Percentiles rank a stretch among this genome's conserved stretches.
Evolutionary conservation across 1,139 yeast genomes (phyloP).

Genomic region (Pichia terricola): DNA sequence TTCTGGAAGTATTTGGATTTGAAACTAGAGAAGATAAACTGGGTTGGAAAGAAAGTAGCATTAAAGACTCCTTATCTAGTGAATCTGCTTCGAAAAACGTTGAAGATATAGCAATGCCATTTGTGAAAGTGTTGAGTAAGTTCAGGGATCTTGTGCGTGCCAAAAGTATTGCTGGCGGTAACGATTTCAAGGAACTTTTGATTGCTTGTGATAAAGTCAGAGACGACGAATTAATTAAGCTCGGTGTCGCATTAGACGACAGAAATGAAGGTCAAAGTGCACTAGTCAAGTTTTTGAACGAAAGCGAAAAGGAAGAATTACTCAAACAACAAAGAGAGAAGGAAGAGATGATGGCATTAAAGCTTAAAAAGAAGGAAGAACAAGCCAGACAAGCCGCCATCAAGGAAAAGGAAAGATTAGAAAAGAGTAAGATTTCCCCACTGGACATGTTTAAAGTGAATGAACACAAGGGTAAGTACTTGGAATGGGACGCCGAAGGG

Average conservation of each 20-base stretch:
- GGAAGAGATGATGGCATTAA: slow-evolving; percentile 42
- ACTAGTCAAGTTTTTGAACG: slow-evolving; percentile 68
- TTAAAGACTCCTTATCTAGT: slow-evolving; percentile 13
- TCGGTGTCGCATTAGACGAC: slow-evolving; percentile 85
- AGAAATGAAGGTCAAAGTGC: slow-evolving; percentile 69
- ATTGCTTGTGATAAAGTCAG: slow-evolving; percentile 50
- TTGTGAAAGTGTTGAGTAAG: slow-evolving; percentile 60
- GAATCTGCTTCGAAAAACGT: slow-evolving; percentile 9
- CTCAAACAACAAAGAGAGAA: slow-evolving; percentile 54
- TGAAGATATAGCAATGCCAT: slow-evolving; percentile 73
- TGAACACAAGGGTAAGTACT: slow-evolving; percentile 35
- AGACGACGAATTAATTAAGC: slow-evolving; percentile 52
- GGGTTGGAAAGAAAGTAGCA: slow-evolving; percentile 51
- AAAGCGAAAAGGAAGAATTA: slow-evolving; percentile 58
- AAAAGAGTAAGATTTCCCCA: slow-evolving; percentile 64
- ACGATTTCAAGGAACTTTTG: slow-evolving; percentile 32
- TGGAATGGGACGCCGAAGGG: slow-evolving; percentile 80
- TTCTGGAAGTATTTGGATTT: slow-evolving; percentile 67
- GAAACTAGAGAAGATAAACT: slow-evolving; percentile 55
- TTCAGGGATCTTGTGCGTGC: slow-evolving; percentile 78
- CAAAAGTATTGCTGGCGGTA: slow-evolving; percentile 53
- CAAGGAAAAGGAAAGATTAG: slow-evolving; percentile 57
- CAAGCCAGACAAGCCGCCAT: slow-evolving; percentile 38
- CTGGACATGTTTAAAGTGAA: slow-evolving; percentile 57
- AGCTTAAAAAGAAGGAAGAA: slow-evolving; percentile 35